These are phyloP conservation scores for Diplotaxis tenuifolia DNA, from an alignment of 345 rosid species.

Conservation along the genomic window DNA sequence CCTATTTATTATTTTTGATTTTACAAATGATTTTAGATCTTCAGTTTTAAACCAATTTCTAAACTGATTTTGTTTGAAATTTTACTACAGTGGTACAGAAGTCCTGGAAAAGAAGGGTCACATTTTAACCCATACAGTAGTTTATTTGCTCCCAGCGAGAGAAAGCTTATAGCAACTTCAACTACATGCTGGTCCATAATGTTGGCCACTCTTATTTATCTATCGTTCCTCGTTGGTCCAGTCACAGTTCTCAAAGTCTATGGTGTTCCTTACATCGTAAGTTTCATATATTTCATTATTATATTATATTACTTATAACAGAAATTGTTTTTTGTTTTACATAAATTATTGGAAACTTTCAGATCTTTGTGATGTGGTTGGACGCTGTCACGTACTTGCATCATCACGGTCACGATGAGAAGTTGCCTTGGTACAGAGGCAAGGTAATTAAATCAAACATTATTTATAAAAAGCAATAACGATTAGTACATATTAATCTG, in stretches of 20 bases:
- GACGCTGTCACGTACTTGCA: slow-evolving; percentile 85
- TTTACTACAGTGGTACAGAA: slow-evolving; percentile 60
- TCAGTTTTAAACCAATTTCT: background rate
- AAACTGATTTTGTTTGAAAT: background rate
- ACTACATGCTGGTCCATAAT: slow-evolving; percentile 66
- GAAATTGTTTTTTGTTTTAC: background rate
- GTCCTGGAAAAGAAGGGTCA: slow-evolving; percentile 97
- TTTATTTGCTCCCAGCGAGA: slow-evolving; percentile 65
- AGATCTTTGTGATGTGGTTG: slow-evolving; percentile 86
- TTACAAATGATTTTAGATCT: background rate
- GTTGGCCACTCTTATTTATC: slow-evolving; percentile 43
- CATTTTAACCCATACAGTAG: slow-evolving; percentile 81
- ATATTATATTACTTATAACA: background rate
- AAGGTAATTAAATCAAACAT: slow-evolving; percentile 48
- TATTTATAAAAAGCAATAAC: background rate
- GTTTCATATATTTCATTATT: background rate
- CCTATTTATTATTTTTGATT: background rate
- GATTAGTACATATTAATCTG: background rate
- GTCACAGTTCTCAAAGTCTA: slow-evolving; percentile 54
- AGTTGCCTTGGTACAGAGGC: slow-evolving; percentile 94
- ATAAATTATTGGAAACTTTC: background rate
- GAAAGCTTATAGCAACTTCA: slow-evolving; percentile 63
- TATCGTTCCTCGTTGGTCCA: slow-evolving; percentile 49
- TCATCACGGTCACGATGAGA: slow-evolving; percentile 78
- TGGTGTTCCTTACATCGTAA: slow-evolving; percentile 71